Conservation (phyloP, 768 basidiomycete genomes). For the Mycena leptocephala region DNA sequence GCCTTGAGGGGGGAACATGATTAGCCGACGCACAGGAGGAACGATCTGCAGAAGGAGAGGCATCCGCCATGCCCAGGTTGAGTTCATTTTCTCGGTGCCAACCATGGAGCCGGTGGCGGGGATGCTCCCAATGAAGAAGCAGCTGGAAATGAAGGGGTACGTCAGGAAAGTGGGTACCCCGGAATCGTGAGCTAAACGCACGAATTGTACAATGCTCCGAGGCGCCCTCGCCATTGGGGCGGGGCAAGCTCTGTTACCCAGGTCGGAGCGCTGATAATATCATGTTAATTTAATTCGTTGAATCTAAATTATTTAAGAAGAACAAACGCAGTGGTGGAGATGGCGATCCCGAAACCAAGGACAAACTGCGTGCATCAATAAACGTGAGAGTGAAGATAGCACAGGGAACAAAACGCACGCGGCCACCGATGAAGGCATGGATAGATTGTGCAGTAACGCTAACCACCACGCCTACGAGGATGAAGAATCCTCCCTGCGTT, state of each 20-base stretch:
- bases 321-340: constrained; percentile 57
- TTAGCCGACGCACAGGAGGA: constrained; percentile 35
- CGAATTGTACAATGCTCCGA: constrained; percentile 67
- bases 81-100: constrained; percentile 62
- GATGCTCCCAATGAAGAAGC: constrained; percentile 43
- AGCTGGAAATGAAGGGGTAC: neutral
- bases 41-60: constrained; percentile 67
- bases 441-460: constrained; percentile 46
- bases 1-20: neutral
- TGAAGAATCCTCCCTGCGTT: constrained; percentile 47
- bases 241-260: constrained; percentile 57
- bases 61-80: constrained; percentile 74
- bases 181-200: constrained; percentile 53
- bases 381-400: constrained; percentile 40
- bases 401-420: constrained; percentile 26
- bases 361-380: constrained; percentile 55
- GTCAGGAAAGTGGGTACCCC: constrained; percentile 44
- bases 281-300: neutral
- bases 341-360: constrained; percentile 63
- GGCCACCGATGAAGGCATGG: constrained; percentile 40
- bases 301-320: neutral
- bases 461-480: constrained; percentile 43
- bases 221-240: constrained; percentile 47
- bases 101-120: constrained; percentile 43
- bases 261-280: constrained; percentile 56